These are phyloP conservation scores for Umbilicaria muhlenbergii DNA, from an alignment of 495 filamentous ascomycete genomes.

Conservation along the genomic window DNA sequence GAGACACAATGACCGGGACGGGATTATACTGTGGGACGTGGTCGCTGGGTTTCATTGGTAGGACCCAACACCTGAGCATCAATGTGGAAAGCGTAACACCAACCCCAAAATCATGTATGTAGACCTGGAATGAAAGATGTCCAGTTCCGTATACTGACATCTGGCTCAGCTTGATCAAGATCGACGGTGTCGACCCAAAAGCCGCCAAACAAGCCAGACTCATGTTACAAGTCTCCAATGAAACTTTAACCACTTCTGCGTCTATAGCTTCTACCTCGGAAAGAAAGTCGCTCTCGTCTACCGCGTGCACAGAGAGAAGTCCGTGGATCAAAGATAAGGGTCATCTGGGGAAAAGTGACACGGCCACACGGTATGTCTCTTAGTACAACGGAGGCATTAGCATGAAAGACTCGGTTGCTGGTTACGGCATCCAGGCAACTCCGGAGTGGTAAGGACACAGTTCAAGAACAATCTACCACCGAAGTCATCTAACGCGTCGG, in stretches of 20 bases:
- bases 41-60: slow-evolving; percentile 20
- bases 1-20: too few relatives aligned
- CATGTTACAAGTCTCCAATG: not conserved
- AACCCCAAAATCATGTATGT: slow-evolving; percentile 61
- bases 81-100: slow-evolving; percentile 70
- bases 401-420: not conserved
- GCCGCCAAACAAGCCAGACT: slow-evolving; percentile 47
- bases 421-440: slow-evolving; percentile 51
- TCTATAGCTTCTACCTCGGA: slow-evolving; percentile 68
- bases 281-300: slow-evolving; percentile 98
- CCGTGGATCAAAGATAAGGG: slow-evolving; percentile 89
- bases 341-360: slow-evolving; percentile 99
- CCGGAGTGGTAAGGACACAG: slow-evolving; percentile 90
- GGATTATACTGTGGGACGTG: too few relatives aligned
- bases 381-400: not conserved
- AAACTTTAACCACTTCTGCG: not conserved
- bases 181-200: slow-evolving; percentile 80
- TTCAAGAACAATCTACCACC: slow-evolving; percentile 90
- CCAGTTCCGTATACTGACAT: not conserved
- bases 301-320: slow-evolving; percentile 79
- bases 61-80: slow-evolving; percentile 85
- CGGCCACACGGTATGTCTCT: slow-evolving; percentile 66
- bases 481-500: slow-evolving; percentile 87
- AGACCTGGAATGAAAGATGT: slow-evolving; percentile 8
- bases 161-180: slow-evolving; percentile 64